phyloP scores from a whole-genome alignment of 164 flowering plant genomes.

The Vitis rupestris region DNA sequence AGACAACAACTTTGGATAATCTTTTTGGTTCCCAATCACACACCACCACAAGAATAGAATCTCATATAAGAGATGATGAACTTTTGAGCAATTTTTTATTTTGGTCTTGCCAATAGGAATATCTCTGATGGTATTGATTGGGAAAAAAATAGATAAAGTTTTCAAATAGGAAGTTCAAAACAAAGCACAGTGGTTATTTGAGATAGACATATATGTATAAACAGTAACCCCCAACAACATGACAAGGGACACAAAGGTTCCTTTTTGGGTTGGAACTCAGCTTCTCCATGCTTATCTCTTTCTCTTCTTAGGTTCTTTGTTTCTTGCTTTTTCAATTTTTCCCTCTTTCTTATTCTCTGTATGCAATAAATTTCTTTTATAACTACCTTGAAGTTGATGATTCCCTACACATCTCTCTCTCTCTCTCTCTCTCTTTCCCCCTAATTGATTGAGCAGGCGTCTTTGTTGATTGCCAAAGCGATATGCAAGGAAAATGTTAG shows the following conservation, averaged over 20 bases:
- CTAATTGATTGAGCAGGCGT: constrained; percentile 28
- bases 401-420: constrained; percentile 7
- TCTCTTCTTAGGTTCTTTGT: constrained; percentile 4
- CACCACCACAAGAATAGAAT: no score
- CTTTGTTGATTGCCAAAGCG: constrained; percentile 34
- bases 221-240: constrained; percentile 49
- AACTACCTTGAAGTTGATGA: constrained; percentile 19
- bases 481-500: no score
- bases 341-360: constrained; percentile 9
- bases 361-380: constrained; percentile 26
- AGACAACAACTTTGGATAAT: no score
- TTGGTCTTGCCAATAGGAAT: no score
- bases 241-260: constrained; percentile 34
- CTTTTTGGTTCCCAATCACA: no score
- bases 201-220: constrained; percentile 33
- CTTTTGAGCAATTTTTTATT: no score
- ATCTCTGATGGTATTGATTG: no score
- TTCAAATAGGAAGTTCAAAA: no score
- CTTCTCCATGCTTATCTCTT: constrained; percentile 47
- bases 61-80: no score
- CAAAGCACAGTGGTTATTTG: constrained; percentile 13
- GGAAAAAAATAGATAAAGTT: no score
- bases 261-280: constrained; percentile 26
- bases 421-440: constrained; percentile 1
- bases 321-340: background rate